Base-by-base conservation (phyloP, 2,329 filamentous ascomycete genomes). In the Aspergillus sp. region DNA sequence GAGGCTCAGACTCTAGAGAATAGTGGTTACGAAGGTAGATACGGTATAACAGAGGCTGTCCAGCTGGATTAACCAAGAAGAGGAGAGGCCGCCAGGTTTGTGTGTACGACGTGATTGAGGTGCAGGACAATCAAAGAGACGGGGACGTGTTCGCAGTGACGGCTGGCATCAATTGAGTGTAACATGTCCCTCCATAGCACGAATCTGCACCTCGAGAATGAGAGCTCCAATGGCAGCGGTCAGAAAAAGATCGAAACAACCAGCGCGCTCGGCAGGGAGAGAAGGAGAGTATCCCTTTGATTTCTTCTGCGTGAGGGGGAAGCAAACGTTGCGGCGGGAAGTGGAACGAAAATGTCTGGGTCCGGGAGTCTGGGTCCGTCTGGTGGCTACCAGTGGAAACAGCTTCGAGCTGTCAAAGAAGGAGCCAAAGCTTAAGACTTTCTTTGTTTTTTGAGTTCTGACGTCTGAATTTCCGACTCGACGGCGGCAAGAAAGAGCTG, bases 91-190 rank as follows among this genome's bases (percentile, higher is more conserved):
- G 57, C 62, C 49, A 59, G 59, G 23, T 31, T 59, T 57, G 59
- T 58, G 61, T 65, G 65, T 68, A 50, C 59, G 60, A 68, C 66
- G 66, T 67, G 66, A 68, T 64, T 43, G 63, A 62, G 56, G 55
- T 64, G 66, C 65, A 67, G 65, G 51, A 54, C 50, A 64, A 60
- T 68, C 57, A 62, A 64, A 59, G 57, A 41, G 52, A 60, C 61
- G 59, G 54, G 57, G 59, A 60, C 50, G 56, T 64, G 62, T 58
- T 64, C 54, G 60, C 61, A 65, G 63, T 60, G 66, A 68, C 65
- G 66, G 64, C 66, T 68, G 62, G 65, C 62, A 63, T 68, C 61
- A 68, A 54, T 59, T 61, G 64, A 54, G 64, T 67, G 66, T 68
- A 68, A 69, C 67, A 59, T 63, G 54, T 60, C 62, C 53, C 53